Evolutionary conservation across 768 basidiomycete genomes (phyloP).

Genomic region (Filobasidium floriforme): DNA sequence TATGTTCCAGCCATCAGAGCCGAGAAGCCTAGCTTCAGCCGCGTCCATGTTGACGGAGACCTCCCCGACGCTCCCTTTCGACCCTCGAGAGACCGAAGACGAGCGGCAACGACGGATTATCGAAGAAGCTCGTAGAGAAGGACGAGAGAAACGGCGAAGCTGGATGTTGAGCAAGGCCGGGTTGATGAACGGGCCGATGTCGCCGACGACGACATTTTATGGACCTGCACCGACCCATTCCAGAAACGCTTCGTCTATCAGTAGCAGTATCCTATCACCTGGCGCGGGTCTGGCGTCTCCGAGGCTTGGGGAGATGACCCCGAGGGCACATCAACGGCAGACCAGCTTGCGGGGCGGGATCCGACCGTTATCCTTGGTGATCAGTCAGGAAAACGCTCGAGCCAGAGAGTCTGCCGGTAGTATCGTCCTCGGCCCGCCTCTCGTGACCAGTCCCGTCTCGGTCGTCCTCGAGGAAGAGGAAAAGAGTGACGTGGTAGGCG

Average conservation of each 20-base stretch:
- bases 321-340: constrained; percentile 1
- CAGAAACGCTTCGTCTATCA: not conserved
- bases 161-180: constrained; percentile 22
- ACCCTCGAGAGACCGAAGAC: constrained; percentile 14
- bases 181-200: not conserved
- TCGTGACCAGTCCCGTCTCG: not conserved
- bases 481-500: not conserved
- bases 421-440: not conserved
- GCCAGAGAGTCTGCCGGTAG: not conserved
- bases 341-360: constrained; percentile 13
- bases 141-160: constrained; percentile 22
- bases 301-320: not conserved
- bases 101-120: constrained; percentile 5
- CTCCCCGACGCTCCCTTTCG: not conserved
- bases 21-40: not conserved
- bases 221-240: not conserved
- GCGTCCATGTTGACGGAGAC: not conserved
- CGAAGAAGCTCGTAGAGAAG: constrained; percentile 12
- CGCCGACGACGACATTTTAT: not conserved
- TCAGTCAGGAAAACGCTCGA: not conserved
- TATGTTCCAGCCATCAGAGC: not conserved
- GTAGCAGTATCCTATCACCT: not conserved
- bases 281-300: not conserved
- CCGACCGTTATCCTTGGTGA: constrained; percentile 15
- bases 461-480: constrained; percentile 9